Conservation (phyloP, 1,139 yeast genomes). For the Nematodospora anomalae region DNA sequence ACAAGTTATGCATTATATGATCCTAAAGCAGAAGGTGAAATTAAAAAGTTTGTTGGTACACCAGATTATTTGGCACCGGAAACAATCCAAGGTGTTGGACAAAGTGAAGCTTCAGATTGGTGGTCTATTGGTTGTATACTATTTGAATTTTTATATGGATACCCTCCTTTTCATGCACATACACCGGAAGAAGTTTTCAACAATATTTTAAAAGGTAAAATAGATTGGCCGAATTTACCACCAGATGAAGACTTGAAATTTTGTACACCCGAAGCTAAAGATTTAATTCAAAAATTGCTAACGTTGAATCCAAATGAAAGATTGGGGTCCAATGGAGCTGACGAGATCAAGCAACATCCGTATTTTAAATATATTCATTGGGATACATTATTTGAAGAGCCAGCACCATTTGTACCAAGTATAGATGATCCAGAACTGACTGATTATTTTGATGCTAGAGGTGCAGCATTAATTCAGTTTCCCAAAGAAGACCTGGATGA, state of each 20-base stretch:
- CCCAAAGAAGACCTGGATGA: constrained; percentile 46
- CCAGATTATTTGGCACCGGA: constrained; percentile 98
- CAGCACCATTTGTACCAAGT: constrained; percentile 82
- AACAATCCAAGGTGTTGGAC: constrained; percentile 82
- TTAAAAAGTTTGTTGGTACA: constrained; percentile 81
- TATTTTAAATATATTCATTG: constrained; percentile 75
- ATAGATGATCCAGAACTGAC: constrained; percentile 83
- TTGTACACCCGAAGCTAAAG: constrained; percentile 70
- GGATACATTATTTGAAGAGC: constrained; percentile 70
- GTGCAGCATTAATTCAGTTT: constrained; percentile 70
- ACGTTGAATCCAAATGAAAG: constrained; percentile 63
- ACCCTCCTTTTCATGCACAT: constrained; percentile 89
- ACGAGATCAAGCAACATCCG: constrained; percentile 75
- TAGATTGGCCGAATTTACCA: constrained; percentile 82
- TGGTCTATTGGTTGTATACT: constrained; percentile 97
- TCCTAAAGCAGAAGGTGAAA: constrained; percentile 50
- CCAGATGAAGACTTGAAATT: constrained; percentile 54
- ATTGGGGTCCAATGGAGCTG: constrained; percentile 74
- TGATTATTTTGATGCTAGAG: constrained; percentile 88
- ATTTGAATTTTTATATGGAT: constrained; percentile 89
- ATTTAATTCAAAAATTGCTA: constrained; percentile 64
- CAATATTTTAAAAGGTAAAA: constrained; percentile 69
- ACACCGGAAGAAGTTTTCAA: constrained; percentile 81
- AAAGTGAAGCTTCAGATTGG: constrained; percentile 92
- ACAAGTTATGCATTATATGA: constrained; percentile 66